Percentiles rank a stretch among this genome's conserved stretches.
phyloP scores from a whole-genome alignment of 2,329 filamentous ascomycete species.

The Xylariaceae sp. region DNA sequence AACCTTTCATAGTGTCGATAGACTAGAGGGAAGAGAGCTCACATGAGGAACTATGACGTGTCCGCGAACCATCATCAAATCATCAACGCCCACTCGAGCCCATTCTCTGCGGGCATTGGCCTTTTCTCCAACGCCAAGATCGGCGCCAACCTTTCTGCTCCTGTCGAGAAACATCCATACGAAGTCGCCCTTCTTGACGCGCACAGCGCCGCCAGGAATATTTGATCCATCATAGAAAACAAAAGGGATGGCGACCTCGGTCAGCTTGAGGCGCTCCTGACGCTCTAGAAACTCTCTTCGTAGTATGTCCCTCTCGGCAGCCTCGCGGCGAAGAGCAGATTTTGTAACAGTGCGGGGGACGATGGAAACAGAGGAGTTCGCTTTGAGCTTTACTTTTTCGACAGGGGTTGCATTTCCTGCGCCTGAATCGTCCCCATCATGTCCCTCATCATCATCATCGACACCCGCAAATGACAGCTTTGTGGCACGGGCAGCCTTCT shows the following conservation, averaged over 20 bases:
- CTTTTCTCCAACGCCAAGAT: constrained; percentile 69
- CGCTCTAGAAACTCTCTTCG: constrained; percentile 76
- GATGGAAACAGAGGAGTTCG: constrained; percentile 57
- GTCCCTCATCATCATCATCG: constrained; percentile 49
- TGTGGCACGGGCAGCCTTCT: constrained; percentile 36
- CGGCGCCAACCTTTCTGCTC: constrained; percentile 84
- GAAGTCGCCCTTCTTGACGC: constrained; percentile 88
- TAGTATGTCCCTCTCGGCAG: constrained; percentile 66
- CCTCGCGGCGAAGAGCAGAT: constrained; percentile 72
- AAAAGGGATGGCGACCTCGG: constrained; percentile 88
- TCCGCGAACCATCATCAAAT: constrained; percentile 87
- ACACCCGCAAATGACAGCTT: constrained; percentile 65
- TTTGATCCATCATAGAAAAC: constrained; percentile 96
- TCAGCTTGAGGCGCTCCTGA: constrained; percentile 82
- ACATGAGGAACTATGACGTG: constrained; percentile 93
- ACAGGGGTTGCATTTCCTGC: background rate
- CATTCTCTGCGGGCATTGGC: constrained; percentile 72
- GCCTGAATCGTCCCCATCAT: background rate
- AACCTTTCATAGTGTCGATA: constrained; percentile 3
- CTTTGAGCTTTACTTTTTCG: constrained; percentile 50
- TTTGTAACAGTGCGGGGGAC: constrained; percentile 68
- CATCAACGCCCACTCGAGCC: constrained; percentile 91
- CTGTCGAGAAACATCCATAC: constrained; percentile 92
- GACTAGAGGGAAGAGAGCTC: constrained; percentile 39
- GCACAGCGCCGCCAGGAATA: constrained; percentile 76